Base-by-base conservation (phyloP, 1,284 basidiomycete species). In the Stereum hirsutum region DNA sequence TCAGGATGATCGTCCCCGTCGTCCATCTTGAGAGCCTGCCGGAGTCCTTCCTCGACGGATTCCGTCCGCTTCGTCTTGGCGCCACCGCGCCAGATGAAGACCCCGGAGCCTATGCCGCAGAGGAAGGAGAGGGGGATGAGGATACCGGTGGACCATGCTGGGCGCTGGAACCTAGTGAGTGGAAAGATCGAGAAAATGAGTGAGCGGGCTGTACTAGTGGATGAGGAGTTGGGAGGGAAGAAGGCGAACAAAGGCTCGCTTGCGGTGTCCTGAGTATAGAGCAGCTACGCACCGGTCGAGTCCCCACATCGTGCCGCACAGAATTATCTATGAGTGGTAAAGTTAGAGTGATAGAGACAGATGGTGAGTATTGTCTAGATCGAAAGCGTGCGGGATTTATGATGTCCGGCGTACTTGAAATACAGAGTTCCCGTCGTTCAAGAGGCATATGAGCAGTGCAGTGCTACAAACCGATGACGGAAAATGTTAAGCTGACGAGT, bases 251-350 rank as follows among this genome's bases (percentile, higher is more conserved):
- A 10, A 17, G 10, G 32, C 15, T n/a, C 17, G 17, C 7, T n/a
- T 34, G 33, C 17, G 36, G 17, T 25, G n/a, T 6, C 45, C 60
- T 46, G n/a, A n/a, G n/a, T n/a, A n/a, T n/a, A n/a, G n/a, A n/a
- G n/a, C n/a, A n/a, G n/a, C n/a, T n/a, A n/a, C n/a, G n/a, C 51
- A 73, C 70, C 78, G 64, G 54, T 83, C 76, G 54, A 93, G 60
- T 2, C 82, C 74, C 90, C 89, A 93, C 80, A 92, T 92, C 32
- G 75, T 79, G 2, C 75, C 84, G 52, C 85, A 87, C 10, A 89
- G 64, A n/a, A 86, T 70, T 45, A 71, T 65, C 72, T 81, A 52
- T 5, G 28, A 27, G 32, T 37, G 28, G n/a, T n/a, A n/a, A n/a
- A n/a, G n/a, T n/a, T n/a, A n/a, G n/a, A n/a, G n/a, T n/a, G n/a